Conservation (phyloP, 2,329 filamentous ascomycete species). For the Penicillium capsulatum region DNA sequence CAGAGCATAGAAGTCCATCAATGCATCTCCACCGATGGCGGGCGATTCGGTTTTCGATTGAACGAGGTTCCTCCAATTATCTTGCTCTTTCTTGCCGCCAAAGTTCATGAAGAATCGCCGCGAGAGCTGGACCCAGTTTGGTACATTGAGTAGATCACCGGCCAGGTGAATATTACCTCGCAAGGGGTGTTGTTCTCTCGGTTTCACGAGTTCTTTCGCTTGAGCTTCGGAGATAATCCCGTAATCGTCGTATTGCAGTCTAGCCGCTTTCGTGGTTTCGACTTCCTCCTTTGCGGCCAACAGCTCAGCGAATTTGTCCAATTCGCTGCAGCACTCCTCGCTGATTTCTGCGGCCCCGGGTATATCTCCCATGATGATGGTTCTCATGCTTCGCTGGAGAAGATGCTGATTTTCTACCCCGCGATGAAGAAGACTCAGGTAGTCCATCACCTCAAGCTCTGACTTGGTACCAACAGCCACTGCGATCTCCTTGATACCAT, state of each 20-base stretch:
- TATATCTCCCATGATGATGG: slow-evolving; percentile 53
- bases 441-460: slow-evolving; percentile 67
- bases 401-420: slow-evolving; percentile 43
- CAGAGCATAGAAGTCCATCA: slow-evolving; percentile 71
- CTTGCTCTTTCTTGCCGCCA: slow-evolving; percentile 50
- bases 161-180: slow-evolving; percentile 46
- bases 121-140: slow-evolving; percentile 61
- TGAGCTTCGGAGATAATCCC: slow-evolving; percentile 59
- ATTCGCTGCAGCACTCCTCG: slow-evolving; percentile 57
- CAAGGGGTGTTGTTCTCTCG: slow-evolving; percentile 22
- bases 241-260: slow-evolving; percentile 55
- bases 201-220: slow-evolving; percentile 30
- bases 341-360: slow-evolving; percentile 71
- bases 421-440: slow-evolving; percentile 60
- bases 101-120: slow-evolving; percentile 71
- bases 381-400: slow-evolving; percentile 31
- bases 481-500: slow-evolving; percentile 61
- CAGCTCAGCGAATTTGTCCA: slow-evolving; percentile 66
- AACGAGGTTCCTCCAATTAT: slow-evolving; percentile 62
- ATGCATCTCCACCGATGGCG: slow-evolving; percentile 67
- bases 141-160: slow-evolving; percentile 55
- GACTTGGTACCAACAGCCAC: slow-evolving; percentile 65
- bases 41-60: slow-evolving; percentile 55
- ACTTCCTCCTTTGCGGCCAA: slow-evolving; percentile 62
- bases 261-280: slow-evolving; percentile 59